Conservation (phyloP, 2,329 filamentous ascomycete genomes). For the Stylonectria norvegica region DNA sequence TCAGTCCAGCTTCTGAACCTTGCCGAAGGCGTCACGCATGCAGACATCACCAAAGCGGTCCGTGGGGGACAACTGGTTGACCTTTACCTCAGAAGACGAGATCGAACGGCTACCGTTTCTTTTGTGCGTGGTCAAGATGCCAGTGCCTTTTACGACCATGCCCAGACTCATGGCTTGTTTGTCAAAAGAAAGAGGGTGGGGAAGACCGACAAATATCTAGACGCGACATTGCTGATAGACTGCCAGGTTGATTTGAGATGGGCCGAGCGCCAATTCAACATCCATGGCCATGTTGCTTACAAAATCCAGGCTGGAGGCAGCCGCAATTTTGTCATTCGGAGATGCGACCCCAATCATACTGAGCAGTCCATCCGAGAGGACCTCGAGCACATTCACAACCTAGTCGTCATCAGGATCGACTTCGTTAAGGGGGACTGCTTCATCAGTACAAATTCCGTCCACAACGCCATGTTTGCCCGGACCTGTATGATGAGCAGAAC, state of each 20-base stretch:
- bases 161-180: slow-evolving; percentile 63
- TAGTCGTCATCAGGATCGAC: slow-evolving; percentile 64
- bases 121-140: slow-evolving; percentile 65
- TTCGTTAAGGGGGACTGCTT: slow-evolving; percentile 59
- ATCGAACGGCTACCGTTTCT: slow-evolving; percentile 62
- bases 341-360: slow-evolving; percentile 55
- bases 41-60: slow-evolving; percentile 61
- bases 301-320: slow-evolving; percentile 65
- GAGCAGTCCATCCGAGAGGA: slow-evolving; percentile 65
- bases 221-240: slow-evolving; percentile 3
- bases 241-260: slow-evolving; percentile 65
- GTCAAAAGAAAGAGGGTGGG: slow-evolving; percentile 65
- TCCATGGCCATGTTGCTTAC: slow-evolving; percentile 59
- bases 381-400: slow-evolving; percentile 77
- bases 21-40: slow-evolving; percentile 58
- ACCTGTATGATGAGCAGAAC: slow-evolving; percentile 70
- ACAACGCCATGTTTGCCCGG: slow-evolving; percentile 70
- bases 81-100: slow-evolving; percentile 57
- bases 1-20: slow-evolving; percentile 64
- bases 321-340: slow-evolving; percentile 69
- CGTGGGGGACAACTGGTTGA: slow-evolving; percentile 70
- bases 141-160: slow-evolving; percentile 61
- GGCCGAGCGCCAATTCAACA: slow-evolving; percentile 66
- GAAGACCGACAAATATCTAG: no score
- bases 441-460: slow-evolving; percentile 74